Percentiles rank a stretch among this genome's conserved stretches.
These are phyloP conservation scores for Wickerhamiella sergipiensis DNA, from an alignment of 805 yeast species.

Conservation along the genomic window DNA sequence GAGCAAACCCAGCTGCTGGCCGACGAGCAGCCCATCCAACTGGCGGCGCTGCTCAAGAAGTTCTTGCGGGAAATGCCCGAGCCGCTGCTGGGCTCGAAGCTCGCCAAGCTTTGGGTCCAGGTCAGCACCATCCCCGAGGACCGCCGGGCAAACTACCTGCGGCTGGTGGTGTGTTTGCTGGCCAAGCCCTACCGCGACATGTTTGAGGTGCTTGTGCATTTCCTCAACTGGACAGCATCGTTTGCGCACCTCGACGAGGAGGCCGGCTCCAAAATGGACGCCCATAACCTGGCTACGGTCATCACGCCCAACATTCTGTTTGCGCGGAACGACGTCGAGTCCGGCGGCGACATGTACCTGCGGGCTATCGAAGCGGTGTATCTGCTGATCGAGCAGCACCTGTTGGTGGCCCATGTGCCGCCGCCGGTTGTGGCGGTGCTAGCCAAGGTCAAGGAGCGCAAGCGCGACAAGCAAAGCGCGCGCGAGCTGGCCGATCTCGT, in stretches of 20 bases:
- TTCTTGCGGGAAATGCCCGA: slow-evolving; percentile 86
- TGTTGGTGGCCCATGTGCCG: slow-evolving; percentile 68
- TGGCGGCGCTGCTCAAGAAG: slow-evolving; percentile 85
- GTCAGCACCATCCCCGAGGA: slow-evolving; percentile 21
- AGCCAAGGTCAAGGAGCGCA: slow-evolving; percentile 28
- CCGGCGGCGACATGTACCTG: slow-evolving; percentile 36
- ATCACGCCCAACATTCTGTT: slow-evolving; percentile 83
- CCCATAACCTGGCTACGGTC: slow-evolving; percentile 89
- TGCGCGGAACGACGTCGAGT: slow-evolving; percentile 30
- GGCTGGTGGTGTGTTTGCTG: slow-evolving; percentile 56
- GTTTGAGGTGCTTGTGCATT: slow-evolving; percentile 71
- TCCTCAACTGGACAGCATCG: slow-evolving; percentile 90
- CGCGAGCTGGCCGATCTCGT: slow-evolving; percentile 2
- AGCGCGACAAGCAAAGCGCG: background rate
- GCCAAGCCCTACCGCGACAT: slow-evolving; percentile 75
- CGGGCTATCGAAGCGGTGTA: slow-evolving; percentile 85
- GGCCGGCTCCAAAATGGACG: slow-evolving; percentile 89
- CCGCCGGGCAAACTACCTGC: slow-evolving; percentile 11
- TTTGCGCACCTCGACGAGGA: slow-evolving; percentile 88
- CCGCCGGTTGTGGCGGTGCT: slow-evolving; percentile 40
- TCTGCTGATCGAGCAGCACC: slow-evolving; percentile 66
- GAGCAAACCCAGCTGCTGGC: slow-evolving; percentile 55
- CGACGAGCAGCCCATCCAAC: slow-evolving; percentile 73
- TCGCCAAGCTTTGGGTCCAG: slow-evolving; percentile 69
- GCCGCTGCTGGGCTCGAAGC: slow-evolving; percentile 64